Conservation (phyloP, 2,329 filamentous ascomycete genomes). For the Didymella exigua region DNA sequence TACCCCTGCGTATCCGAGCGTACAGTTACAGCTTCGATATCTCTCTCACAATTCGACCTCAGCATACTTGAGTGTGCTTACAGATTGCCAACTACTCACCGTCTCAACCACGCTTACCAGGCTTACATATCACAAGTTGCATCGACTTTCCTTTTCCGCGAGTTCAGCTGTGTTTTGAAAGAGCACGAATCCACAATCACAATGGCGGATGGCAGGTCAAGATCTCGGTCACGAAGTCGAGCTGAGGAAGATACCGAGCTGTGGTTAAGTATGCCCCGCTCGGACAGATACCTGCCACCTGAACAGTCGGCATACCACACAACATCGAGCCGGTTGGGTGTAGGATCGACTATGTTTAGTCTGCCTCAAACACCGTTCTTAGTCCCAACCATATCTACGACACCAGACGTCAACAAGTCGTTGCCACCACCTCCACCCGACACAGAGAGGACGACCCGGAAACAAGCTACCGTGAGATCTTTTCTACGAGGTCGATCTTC, state of each 20-base stretch:
- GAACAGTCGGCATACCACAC: conserved; percentile 38
- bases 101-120: conserved; percentile 31
- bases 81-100: conserved; percentile 37
- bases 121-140: conserved; percentile 28
- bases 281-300: conserved; percentile 16
- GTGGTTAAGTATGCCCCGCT: conserved; percentile 40
- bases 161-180: background rate
- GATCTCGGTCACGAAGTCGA: conserved; percentile 20
- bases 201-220: conserved; percentile 31
- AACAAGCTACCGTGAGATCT: conserved; percentile 31
- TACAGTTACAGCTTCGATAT: conserved; percentile 35
- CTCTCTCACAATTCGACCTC: conserved; percentile 25
- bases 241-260: conserved; percentile 33
- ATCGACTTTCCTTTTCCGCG: background rate
- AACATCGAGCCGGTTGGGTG: conserved; percentile 32
- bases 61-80: conserved; percentile 40
- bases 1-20: conserved; percentile 27
- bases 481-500: conserved; percentile 36
- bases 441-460: conserved; percentile 32
- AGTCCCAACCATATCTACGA: conserved; percentile 31
- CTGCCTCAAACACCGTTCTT: conserved; percentile 13
- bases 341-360: conserved; percentile 20
- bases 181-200: background rate
- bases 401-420: conserved; percentile 36
- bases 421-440: conserved; percentile 36